Base-by-base conservation (phyloP, 768 basidiomycete genomes). In the Phaeotremella skinneri region DNA sequence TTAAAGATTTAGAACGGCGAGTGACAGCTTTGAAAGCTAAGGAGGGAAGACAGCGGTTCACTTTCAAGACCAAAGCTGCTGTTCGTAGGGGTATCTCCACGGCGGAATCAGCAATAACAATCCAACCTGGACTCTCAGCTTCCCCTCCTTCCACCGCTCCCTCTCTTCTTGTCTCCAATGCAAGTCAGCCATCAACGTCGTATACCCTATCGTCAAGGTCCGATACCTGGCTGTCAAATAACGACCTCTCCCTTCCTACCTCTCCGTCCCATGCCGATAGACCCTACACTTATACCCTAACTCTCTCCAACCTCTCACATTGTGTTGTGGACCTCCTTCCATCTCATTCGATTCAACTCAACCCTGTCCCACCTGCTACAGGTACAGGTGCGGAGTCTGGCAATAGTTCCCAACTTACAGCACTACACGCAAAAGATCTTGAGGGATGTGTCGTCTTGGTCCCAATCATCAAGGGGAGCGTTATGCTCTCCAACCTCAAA, bases 251-350 rank as follows among this genome's bases (percentile, higher is more conserved):
- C 16, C 32, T 29, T 37, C 26, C 14, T 26, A 11, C 30, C 34
- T 30, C 49, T 23, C 37, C 41, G 20, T 29, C 34, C 25, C 17
- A 4, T 14, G 49, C 29, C 37, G 39, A 2, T 42, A 48, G 30
- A 30, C 56, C 21, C 5, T 30, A 42, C 16, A 41, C 25, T 26
- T 59, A 58, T 27, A 66, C 66, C 56, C 74, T 91, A 32, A 82
- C 85, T 6, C 82, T 94, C 54, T 82, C 81, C n/a, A 80, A 87
- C 68, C 80, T 93, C 4, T 78, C 81, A 37, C 72, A 78, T 52
- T 91, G 90, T 68, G 80, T 91, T 37, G 83, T 92, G 56, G 84
- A 93, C 75, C 76, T 91, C 0, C 58, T 63, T 7, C 49, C 56
- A 32, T 11, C 25, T 7, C 41, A 26, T 26, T 16, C 4, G 43